Conservation (phyloP, 2,329 filamentous ascomycete genomes). For the Westerdykella ornata region DNA sequence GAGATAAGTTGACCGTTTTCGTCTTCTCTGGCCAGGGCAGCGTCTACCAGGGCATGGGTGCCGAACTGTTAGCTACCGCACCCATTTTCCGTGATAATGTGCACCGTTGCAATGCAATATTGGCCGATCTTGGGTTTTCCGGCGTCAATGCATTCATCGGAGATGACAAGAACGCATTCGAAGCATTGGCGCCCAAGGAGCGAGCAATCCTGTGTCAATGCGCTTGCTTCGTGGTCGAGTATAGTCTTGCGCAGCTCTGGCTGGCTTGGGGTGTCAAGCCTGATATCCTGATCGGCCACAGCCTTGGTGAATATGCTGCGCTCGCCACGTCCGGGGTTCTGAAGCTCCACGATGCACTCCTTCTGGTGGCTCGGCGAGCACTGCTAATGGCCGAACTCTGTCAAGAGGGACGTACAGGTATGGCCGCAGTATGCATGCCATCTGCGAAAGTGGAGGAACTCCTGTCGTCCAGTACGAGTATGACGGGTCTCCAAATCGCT, state of each 20-base stretch:
- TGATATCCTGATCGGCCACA: slow-evolving; percentile 8
- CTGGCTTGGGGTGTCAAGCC: slow-evolving; percentile 8
- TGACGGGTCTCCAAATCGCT: slow-evolving; percentile 11
- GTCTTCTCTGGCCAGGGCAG: slow-evolving; percentile 36
- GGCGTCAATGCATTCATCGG: neutral
- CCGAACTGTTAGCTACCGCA: slow-evolving; percentile 6
- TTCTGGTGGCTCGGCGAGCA: slow-evolving; percentile 7
- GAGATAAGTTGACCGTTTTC: slow-evolving; percentile 19
- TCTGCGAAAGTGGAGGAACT: neutral
- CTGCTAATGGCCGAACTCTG: slow-evolving; percentile 2
- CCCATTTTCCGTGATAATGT: slow-evolving; percentile 16
- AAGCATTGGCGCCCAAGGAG: no score
- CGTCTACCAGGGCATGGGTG: slow-evolving; percentile 10
- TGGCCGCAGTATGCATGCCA: neutral
- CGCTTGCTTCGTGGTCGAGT: no score
- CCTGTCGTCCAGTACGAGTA: neutral
- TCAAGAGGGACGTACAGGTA: neutral
- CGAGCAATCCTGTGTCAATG: no score
- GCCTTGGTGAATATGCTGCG: slow-evolving; percentile 11
- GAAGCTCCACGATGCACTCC: slow-evolving; percentile 3
- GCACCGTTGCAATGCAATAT: neutral
- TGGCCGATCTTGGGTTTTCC: neutral
- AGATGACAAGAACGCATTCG: no score
- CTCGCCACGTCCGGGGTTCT: slow-evolving; percentile 7
- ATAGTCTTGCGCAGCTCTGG: slow-evolving; percentile 1